Evolutionary conservation across 805 yeast genomes (phyloP).

Genomic region (Myxozyma lipomycoides): DNA sequence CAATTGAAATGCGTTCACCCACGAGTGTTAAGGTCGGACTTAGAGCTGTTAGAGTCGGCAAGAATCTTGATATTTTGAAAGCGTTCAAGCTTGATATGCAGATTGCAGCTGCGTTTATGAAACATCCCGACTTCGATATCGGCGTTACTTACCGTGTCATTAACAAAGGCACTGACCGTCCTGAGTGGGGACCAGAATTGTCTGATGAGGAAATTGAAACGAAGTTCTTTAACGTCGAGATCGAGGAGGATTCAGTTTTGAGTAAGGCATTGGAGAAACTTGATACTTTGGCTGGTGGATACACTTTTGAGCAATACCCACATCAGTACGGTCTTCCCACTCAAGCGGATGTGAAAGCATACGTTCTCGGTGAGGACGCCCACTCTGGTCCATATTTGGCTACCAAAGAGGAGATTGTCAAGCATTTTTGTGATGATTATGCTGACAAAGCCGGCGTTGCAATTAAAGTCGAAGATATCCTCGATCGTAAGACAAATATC

Average conservation of each 20-base stretch:
- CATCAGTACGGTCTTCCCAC: slow-evolving; percentile 76
- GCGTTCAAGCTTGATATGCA: slow-evolving; percentile 70
- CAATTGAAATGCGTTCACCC: slow-evolving; percentile 64
- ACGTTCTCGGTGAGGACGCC: slow-evolving; percentile 66
- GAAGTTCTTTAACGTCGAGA: slow-evolving; percentile 29
- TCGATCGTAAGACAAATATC: slow-evolving; percentile 54
- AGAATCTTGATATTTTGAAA: slow-evolving; percentile 52
- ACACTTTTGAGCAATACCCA: slow-evolving; percentile 51
- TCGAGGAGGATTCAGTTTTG: neutral
- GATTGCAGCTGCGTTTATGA: slow-evolving; percentile 72
- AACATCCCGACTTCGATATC: slow-evolving; percentile 60
- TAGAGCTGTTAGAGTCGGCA: slow-evolving; percentile 61
- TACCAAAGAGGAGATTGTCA: slow-evolving; percentile 61
- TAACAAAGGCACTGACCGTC: slow-evolving; percentile 53
- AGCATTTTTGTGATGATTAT: slow-evolving; percentile 53
- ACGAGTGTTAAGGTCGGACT: slow-evolving; percentile 72
- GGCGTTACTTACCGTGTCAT: slow-evolving; percentile 44
- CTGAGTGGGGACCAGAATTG: slow-evolving; percentile 49
- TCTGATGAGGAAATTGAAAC: slow-evolving; percentile 37
- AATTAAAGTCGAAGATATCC: slow-evolving; percentile 55
- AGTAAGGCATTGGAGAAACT: neutral
- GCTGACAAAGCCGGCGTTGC: slow-evolving; percentile 57
- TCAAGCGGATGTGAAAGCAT: slow-evolving; percentile 58
- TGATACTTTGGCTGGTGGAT: slow-evolving; percentile 31
- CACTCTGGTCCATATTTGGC: slow-evolving; percentile 63